phyloP scores from a whole-genome alignment of 2,329 filamentous ascomycete species.

The Ceratocystis harringtonii region DNA sequence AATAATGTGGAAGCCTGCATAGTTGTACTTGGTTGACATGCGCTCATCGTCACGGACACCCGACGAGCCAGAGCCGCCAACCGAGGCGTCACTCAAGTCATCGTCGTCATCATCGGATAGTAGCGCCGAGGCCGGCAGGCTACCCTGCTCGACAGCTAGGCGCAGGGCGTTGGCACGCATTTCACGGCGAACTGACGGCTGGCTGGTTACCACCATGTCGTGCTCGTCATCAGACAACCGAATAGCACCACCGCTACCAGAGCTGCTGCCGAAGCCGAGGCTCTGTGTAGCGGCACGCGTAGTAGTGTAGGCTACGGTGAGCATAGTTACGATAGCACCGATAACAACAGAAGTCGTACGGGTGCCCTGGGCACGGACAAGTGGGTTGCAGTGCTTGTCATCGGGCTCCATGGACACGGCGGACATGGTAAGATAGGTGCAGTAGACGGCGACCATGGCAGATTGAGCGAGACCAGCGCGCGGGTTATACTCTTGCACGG shows the following conservation, averaged over 20 bases:
- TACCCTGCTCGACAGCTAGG: slow-evolving; percentile 81
- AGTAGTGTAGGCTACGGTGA: slow-evolving; percentile 94
- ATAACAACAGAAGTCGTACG: slow-evolving; percentile 82
- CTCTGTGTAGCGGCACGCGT: slow-evolving; percentile 89
- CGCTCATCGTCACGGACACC: slow-evolving; percentile 75
- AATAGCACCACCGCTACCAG: slow-evolving; percentile 22
- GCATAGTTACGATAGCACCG: slow-evolving; percentile 87
- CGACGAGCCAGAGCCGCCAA: slow-evolving; percentile 23
- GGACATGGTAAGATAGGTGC: slow-evolving; percentile 96
- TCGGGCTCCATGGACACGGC: slow-evolving; percentile 98
- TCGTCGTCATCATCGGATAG: slow-evolving; percentile 55
- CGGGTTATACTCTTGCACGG: slow-evolving; percentile 79
- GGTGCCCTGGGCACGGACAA: slow-evolving; percentile 71
- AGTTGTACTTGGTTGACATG: slow-evolving; percentile 84
- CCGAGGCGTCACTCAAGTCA: slow-evolving; percentile 35
- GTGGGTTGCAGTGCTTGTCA: slow-evolving; percentile 81
- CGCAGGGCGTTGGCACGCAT: slow-evolving; percentile 89
- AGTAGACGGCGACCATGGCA: slow-evolving; percentile 94
- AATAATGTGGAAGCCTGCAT: slow-evolving; percentile 89
- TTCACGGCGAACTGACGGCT: slow-evolving; percentile 64
- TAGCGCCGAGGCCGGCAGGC: slow-evolving; percentile 77
- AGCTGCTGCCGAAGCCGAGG: slow-evolving; percentile 49
- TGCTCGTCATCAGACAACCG: slow-evolving; percentile 54
- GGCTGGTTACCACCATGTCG: slow-evolving; percentile 63
- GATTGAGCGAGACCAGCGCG: slow-evolving; percentile 93